phyloP scores from a whole-genome alignment of 108 stramenopile genomes.

The Phaeodactylum tricornutum region DNA sequence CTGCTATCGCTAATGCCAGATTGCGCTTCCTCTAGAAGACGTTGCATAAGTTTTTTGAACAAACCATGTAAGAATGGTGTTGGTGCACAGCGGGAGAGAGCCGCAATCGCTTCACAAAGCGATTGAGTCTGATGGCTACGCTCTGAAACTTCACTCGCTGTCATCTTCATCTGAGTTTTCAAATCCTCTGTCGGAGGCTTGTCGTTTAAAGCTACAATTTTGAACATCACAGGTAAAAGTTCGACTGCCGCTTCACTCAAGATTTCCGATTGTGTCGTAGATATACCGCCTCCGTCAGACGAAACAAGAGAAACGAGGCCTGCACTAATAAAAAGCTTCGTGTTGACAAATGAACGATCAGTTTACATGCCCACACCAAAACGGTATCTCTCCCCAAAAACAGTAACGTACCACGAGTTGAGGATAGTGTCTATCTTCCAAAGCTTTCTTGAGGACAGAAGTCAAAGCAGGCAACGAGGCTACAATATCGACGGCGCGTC shows the following conservation, averaged over 20 bases:
- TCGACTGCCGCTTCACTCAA: not conserved
- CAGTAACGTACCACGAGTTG: too few relatives aligned
- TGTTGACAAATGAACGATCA: too few relatives aligned
- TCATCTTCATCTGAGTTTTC: too few relatives aligned
- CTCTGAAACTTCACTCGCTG: too few relatives aligned
- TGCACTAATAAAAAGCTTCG: too few relatives aligned
- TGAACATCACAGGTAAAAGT: conserved; percentile 4
- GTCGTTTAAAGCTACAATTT: conserved; percentile 4
- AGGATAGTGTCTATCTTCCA: conserved; percentile 74
- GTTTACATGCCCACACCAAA: too few relatives aligned
- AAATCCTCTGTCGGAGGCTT: too few relatives aligned
- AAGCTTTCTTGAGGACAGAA: conserved; percentile 47
- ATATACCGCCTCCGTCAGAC: too few relatives aligned
- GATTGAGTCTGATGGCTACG: conserved; percentile 5
- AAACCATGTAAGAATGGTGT: conserved; percentile 40
- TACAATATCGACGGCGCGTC: conserved; percentile 41
- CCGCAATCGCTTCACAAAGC: conserved; percentile 54
- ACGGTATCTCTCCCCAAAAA: too few relatives aligned
- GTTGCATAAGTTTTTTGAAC: conserved; percentile 70
- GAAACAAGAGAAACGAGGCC: too few relatives aligned
- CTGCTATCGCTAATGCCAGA: conserved; percentile 23
- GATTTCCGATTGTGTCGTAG: too few relatives aligned
- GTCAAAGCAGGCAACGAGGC: conserved; percentile 36
- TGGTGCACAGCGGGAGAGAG: conserved; percentile 50
- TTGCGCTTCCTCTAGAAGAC: conserved; percentile 50